A percentile compares a stretch with the other conserved stretches of the same genome.
Conservation (phyloP, 1,284 basidiomycete species). For the Anthracocystis panici-leucophaei region DNA sequence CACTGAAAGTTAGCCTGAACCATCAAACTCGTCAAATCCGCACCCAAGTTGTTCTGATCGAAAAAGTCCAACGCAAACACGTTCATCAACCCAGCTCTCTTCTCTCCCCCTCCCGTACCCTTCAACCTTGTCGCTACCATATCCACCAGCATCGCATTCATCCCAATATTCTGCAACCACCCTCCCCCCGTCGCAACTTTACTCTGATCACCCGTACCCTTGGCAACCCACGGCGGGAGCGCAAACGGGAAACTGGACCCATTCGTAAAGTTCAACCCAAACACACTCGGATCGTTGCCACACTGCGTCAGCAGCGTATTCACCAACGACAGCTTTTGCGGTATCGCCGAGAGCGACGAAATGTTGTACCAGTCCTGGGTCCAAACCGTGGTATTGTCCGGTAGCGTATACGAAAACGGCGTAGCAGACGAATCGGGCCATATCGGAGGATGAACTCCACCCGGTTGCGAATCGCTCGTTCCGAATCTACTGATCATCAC, state of each 20-base stretch:
- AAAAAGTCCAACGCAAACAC: constrained; percentile 56
- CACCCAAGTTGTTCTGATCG: constrained; percentile 32
- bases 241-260: constrained; percentile 47
- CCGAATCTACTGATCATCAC: constrained; percentile 55
- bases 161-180: constrained; percentile 30
- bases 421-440: constrained; percentile 49
- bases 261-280: constrained; percentile 49
- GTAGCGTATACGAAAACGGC: constrained; percentile 37
- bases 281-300: constrained; percentile 14
- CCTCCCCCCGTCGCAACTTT: background rate
- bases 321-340: constrained; percentile 43
- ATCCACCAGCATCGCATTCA: constrained; percentile 41
- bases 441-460: constrained; percentile 57
- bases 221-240: constrained; percentile 48
- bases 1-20: constrained; percentile 55
- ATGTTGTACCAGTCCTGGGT: constrained; percentile 63
- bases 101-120: background rate
- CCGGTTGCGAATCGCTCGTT: constrained; percentile 29
- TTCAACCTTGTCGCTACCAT: constrained; percentile 26
- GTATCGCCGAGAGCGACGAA: constrained; percentile 28
- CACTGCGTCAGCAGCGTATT: constrained; percentile 13
- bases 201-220: constrained; percentile 35
- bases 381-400: constrained; percentile 15
- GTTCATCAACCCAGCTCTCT: constrained; percentile 31
- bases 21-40: constrained; percentile 36